Base-by-base conservation (phyloP, 306 rosid genomes). In the Prunus mongolica region DNA sequence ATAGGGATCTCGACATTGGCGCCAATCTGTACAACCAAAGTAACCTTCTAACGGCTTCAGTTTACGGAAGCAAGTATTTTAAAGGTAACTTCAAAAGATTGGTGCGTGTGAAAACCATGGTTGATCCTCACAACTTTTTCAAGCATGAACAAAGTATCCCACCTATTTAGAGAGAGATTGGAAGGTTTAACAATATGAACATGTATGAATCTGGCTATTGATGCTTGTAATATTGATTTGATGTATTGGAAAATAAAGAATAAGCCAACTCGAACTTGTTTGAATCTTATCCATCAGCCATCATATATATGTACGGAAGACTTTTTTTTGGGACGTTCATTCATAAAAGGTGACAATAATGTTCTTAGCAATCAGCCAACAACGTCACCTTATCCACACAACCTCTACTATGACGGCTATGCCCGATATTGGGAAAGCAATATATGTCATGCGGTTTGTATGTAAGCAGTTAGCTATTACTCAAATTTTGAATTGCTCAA, bases 101-200 rank as follows among this genome's bases (percentile, higher is more conserved):
- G 81, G 87, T 76, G 16, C 46, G 65, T 28, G 71, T 73, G 1
- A 83, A 83, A 74, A 76, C 72, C 46, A 71, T 41, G 41, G 74
- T 79, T 76, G 86, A 83, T 79, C 84, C 86, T 0, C 79, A 34
- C 3, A 79, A 83, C 67, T 83, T 79, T 71, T 79, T 83, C 52
- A 64, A 71, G 76, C 77, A 67, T 58, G 81, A 76, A 32, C 87
- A 83, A 60, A 83, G 87, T 76, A 80, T 83, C 38, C 84, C 87
- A 15, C 34, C 72, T 24, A 11, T 20, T 20, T 56, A 56, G 62
- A 56, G 28, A 56, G 12, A 56, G 62, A n/a, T n/a, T 20, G 14
- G 5, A 56, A 6, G 62, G 62, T 56, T 56, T 9, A 24, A n/a
- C 62, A 8, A 10, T 56, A 10, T 56, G 27, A 18, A 22, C 28